Evolutionary conservation across 768 basidiomycete species (phyloP), one percentile per base, ranked within the genome.

Genomic region (Pholiota microspora): DNA sequence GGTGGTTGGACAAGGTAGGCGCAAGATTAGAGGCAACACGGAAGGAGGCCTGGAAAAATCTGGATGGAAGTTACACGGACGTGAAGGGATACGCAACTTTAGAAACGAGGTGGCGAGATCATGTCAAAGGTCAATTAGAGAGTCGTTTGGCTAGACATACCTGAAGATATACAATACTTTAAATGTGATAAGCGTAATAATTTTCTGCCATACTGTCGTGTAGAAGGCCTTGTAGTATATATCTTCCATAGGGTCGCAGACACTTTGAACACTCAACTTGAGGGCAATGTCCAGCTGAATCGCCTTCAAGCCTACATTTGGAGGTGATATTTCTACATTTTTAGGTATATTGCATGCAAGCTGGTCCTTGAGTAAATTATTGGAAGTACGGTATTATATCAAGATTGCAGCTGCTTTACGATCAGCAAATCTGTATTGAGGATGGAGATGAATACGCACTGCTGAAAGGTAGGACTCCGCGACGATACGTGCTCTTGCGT

Each of bases 401-500:
- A 55, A 16, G 48, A 49, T 34, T 45, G 35, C 34, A 54, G 16
- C 53, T 54, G 31, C 4, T 7, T n/a, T n/a, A 8, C 10, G 45
- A 25, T 54, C 25, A 40, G 45, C n/a, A n/a, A n/a, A n/a, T n/a
- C n/a, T n/a, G n/a, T n/a, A n/a, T 47, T 6, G 21, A 5, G 7
- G 27, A 13, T 15, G 13, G 10, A 40, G 18, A 18, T 4, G 13
- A 44, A 13, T 34, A 68, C 93, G 69, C 69, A 94, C 94, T n/a
- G 91, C 89, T 54, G 84, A 84, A 63, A 98, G 77, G 72, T 98
- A 98, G 10, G 93, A 94, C 72, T 98, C 97, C 34, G 97, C 97
- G 24, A 98, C 96, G 52, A 90, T 98, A 69, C 97, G 91, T 0
- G 96, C 94, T 52, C 97, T 83, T 16, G 94, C 94, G 66, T 98